Base-by-base conservation (phyloP, 2,329 filamentous ascomycete species). In the Nigrospora sphaerica region DNA sequence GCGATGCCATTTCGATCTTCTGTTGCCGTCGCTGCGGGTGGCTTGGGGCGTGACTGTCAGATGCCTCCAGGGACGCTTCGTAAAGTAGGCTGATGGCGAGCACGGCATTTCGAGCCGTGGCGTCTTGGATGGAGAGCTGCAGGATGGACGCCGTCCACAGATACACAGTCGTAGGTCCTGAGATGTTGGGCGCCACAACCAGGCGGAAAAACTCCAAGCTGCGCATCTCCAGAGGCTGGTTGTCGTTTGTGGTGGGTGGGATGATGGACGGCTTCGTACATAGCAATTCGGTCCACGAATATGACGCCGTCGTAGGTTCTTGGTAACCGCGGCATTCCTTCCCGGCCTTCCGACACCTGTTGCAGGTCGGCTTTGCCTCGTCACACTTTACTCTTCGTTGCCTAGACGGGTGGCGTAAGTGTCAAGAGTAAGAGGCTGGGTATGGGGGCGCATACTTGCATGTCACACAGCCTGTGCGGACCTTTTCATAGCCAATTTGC, bases 311-410 rank as follows among this genome's bases (percentile, higher is more conserved):
- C 36, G 46, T 46, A 23, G 47, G 46, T 3, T 35, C 17, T 5
- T 35, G 36, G 36, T 54, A 62, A 16, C 60, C 59, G 16, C 50
- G 54, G 44, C 60, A 62, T 31, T 41, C 40, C 17, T 58, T 52
- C 39, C 57, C 56, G 6, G 55, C 57, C 5, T 50, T 50, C 18
- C 45, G 45, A 44, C 62, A 65, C 32, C 61, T 52, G 7, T 47
- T 44, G 39, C 62, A 64, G 0, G 51, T 39, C 3, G 62, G 62
- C 19, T 54, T 52, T 4, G 47, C 52, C 50, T 64, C 62, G 32
- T 65, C 62, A 19, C 62, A 64, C 46, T 63, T 65, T 39, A 65
- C 54, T 39, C 55, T 57, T 17, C 62, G 56, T 31, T 53, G 51
- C 41, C 61, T 61, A 44, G 16, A 28, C 17, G n/a, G 38, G n/a